Percentiles rank a stretch among this genome's conserved stretches.
phyloP scores from a whole-genome alignment of 2,329 filamentous ascomycete genomes.

The Penicillium sp. region DNA sequence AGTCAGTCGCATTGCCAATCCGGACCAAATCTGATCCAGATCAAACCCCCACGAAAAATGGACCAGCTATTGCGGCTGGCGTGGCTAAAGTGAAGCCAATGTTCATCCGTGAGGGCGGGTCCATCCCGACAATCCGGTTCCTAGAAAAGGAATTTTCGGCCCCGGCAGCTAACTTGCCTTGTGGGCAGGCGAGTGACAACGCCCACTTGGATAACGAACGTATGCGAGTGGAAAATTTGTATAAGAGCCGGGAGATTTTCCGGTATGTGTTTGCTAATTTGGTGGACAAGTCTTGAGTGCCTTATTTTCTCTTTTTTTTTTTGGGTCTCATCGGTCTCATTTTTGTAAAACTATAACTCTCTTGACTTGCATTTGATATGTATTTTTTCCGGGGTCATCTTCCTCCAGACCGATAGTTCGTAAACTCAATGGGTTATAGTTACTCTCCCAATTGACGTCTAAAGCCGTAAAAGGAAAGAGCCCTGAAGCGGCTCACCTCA shows the following conservation, averaged over 20 bases:
- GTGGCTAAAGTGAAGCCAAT: constrained; percentile 54
- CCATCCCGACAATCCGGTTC: constrained; percentile 90
- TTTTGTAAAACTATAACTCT: background rate
- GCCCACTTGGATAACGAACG: constrained; percentile 95
- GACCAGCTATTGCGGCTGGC: background rate
- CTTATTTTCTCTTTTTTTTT: background rate
- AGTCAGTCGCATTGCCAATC: constrained; percentile 10
- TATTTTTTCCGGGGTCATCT: background rate
- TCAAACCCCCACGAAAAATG: background rate
- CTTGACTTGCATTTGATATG: background rate
- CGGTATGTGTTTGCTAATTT: constrained; percentile 75
- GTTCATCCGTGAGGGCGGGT: constrained; percentile 93
- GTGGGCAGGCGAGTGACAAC: constrained; percentile 88
- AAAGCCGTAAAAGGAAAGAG: background rate
- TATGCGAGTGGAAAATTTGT: constrained; percentile 79
- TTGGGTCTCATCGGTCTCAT: background rate
- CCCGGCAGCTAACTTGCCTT: constrained; percentile 87
- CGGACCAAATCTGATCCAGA: constrained; percentile 10
- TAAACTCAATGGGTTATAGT: background rate
- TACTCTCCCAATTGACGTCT: background rate
- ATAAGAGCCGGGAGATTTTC: constrained; percentile 91
- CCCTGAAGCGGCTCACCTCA: background rate
- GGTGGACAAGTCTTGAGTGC: constrained; percentile 32
- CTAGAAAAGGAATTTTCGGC: constrained; percentile 91
- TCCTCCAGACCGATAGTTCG: background rate